Evolutionary conservation across 257 asterid species (phyloP).

Genomic region (Penstemon eatonii): DNA sequence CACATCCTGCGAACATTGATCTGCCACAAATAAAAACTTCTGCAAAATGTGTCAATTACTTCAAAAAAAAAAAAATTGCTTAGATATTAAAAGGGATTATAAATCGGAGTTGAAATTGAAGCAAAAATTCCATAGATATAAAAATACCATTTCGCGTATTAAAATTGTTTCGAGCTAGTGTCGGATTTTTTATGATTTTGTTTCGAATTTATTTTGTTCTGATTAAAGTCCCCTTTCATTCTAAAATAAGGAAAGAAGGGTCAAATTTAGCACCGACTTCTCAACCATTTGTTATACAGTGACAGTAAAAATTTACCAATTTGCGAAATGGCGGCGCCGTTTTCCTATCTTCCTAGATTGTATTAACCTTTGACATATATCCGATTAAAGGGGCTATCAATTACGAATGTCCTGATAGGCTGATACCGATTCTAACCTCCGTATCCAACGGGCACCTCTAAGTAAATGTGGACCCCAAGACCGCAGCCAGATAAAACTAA

Average conservation of each 20-base stretch:
- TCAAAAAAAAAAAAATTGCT: not conserved
- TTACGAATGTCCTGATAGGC: not conserved
- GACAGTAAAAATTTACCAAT: slow-evolving; percentile 20
- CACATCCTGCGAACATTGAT: not conserved
- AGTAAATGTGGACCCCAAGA: slow-evolving; percentile 16
- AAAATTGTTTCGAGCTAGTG: not conserved
- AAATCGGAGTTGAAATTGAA: slow-evolving; percentile 2
- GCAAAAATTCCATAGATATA: not conserved
- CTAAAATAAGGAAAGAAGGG: not conserved
- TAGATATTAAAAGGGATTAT: not conserved
- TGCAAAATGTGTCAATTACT: not conserved
- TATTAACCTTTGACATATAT: not conserved
- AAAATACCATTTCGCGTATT: not conserved
- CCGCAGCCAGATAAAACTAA: slow-evolving; percentile 8
- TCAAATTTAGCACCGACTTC: not conserved
- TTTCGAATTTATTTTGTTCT: slow-evolving; percentile 6
- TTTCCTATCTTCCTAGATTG: not conserved
- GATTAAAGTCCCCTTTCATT: slow-evolving; percentile 1
- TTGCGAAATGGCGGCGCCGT: not conserved
- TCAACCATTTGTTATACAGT: not conserved
- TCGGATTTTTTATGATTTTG: not conserved
- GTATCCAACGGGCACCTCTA: not conserved
- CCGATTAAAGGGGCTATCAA: not conserved
- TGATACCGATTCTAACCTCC: not conserved
- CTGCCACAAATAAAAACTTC: not conserved